Base-by-base conservation (phyloP, 140 eudicot genomes). In the Cichorium intybus region DNA sequence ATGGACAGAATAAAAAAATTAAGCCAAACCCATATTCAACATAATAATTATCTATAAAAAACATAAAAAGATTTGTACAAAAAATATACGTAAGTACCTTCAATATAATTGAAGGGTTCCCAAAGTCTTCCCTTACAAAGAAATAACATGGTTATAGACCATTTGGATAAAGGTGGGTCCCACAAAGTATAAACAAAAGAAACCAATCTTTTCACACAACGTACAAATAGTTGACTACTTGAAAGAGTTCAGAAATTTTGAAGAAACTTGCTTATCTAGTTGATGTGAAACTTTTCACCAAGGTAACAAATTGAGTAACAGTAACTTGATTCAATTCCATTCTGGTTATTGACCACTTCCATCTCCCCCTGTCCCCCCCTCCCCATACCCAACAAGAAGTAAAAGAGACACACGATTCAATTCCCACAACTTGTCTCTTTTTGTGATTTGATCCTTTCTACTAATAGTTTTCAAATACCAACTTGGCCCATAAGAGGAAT, bases 221-320 rank as follows among this genome's bases (percentile, higher is more conserved):
- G 77, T 63, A 64, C 66, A 64, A 72, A 64, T 56, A 54, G 75
- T 67, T 55, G 62, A 66, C 64, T 50, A 14, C 75, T 75, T 66
- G 79, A 67, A 67, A 58, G 56, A 68, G 61, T 59, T 39, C 15
- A 39, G 10, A 59, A 54, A 52, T 29, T 11, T 29, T 56, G 73
- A 73, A 27, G 64, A 59, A 75, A 50, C 79, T 66, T 66, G 63
- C 50, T 57, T 22, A 35, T 43, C 11, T 57, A 67, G 33, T 59
- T 74, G 79, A 74, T 74, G 74, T 74, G 79, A 74, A 74, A 47
- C 64, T 58, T 66, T 66, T 74, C 64, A 74, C 79, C 74, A 26
- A 59, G 74, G 79, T 74, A 11, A 66, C 23, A 46, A 17, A 17
- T 2, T 27, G 33, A 14, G 35, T 51, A 66, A 66, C 17, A 66